Evolutionary conservation across 257 asterid species (phyloP).

Genomic region (Nicotiana knightiana): DNA sequence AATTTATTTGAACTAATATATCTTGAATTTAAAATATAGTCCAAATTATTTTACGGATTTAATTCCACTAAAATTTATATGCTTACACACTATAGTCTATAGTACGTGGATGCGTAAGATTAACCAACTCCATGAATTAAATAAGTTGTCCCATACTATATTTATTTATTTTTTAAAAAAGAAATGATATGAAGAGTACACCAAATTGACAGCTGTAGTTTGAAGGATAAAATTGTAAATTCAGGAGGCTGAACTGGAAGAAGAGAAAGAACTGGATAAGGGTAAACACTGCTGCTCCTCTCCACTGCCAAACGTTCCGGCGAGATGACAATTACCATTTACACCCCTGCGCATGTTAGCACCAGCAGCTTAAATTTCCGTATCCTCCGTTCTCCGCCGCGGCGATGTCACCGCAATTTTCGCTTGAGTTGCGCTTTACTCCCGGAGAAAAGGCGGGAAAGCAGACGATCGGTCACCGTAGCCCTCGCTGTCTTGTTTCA

Average conservation of each 20-base stretch:
- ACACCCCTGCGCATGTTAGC: slow-evolving; percentile 33
- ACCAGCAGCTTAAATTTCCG: slow-evolving; percentile 20
- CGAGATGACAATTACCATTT: slow-evolving; percentile 30
- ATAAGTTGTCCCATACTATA: too few relatives aligned
- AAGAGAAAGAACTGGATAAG: slow-evolving; percentile 5
- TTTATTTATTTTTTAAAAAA: too few relatives aligned
- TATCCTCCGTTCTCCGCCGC: slow-evolving; percentile 17
- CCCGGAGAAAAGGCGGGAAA: slow-evolving; percentile 35
- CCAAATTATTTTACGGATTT: too few relatives aligned
- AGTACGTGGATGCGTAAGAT: too few relatives aligned
- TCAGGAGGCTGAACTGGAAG: neutral
- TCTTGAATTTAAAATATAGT: too few relatives aligned
- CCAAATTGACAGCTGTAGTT: neutral
- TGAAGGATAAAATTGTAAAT: slow-evolving; percentile 23
- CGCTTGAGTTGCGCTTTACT: slow-evolving; percentile 37
- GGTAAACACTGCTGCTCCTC: neutral
- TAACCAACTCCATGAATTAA: too few relatives aligned
- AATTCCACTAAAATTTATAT: too few relatives aligned
- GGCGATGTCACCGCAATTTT: slow-evolving; percentile 18
- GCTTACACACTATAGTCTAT: too few relatives aligned
- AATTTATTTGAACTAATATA: too few relatives aligned
- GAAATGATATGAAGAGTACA: neutral
- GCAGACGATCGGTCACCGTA: slow-evolving; percentile 61
- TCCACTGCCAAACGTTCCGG: slow-evolving; percentile 16
- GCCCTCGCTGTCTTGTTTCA: slow-evolving; percentile 44